Evolutionary conservation across 1,284 basidiomycete genomes (phyloP), one percentile per base, ranked within the genome.

Genomic region (Fomitopsis schrenkii): DNA sequence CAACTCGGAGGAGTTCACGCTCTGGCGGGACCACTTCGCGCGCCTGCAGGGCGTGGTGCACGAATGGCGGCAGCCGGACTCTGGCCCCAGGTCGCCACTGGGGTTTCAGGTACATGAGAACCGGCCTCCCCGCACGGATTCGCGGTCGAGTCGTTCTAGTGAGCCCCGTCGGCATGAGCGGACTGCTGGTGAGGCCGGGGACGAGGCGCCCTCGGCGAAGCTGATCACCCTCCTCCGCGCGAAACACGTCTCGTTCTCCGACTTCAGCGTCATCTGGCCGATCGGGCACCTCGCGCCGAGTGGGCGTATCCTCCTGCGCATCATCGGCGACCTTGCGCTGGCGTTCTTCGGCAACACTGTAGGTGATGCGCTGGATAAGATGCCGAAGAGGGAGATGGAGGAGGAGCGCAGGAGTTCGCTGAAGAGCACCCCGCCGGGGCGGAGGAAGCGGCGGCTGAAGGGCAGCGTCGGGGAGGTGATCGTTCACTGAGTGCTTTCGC

Each of bases 11-110:
- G 77, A 74, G 0, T 93, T 92, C 67, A 91, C 90, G 1, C 75
- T 90, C 7, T 92, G 90, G 90, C 81, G 81, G 55, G 79, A 80
- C 50, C 88, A 93, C 69, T 92, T 90, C 68, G 71, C 76, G n/a
- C 76, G 82, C 22, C 72, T 91, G 56, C 64, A 79, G 64, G 76
- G 78, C 28, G 72, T 88, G 30, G 76, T 87, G 6, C 73, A 75
- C 50, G 72, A 72, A 12, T 90, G 88, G 88, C 57, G 68, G 77
- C 55, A 75, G 70, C 48, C 10, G 22, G 40, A 41, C 55, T 17
- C 55, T 17, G 30, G 15, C 40, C n/a, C 45, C 26, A 10, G 45
- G 22, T 46, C 45, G 30, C 5, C 5, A 2, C 8, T 2, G 5
- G 5, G 22, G 45, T 0, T 10, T 14, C 45, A n/a, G 5, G 9